Base-by-base conservation (phyloP, 768 basidiomycete genomes). In the Lanmaoa rubissima region DNA sequence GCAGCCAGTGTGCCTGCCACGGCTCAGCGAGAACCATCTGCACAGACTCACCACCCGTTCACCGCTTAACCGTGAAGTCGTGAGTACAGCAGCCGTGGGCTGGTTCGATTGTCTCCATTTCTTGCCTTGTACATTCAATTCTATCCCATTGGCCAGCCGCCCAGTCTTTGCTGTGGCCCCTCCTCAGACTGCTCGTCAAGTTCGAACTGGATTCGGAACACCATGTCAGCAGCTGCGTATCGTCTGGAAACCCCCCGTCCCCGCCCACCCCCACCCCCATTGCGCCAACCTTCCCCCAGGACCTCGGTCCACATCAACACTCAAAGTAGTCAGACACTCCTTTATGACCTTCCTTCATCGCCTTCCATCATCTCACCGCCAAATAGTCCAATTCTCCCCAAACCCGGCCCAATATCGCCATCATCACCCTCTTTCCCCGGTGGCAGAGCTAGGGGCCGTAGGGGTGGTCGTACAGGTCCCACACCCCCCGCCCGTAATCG, bases 261-360 rank as follows among this genome's bases (percentile, higher is more conserved):
- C 21, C 81, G 84, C 45, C 77, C 76, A 13, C 78, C 77, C 0
- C 86, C 85, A 14, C 77, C 84, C 6, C 85, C 87, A 11, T 72
- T 88, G 55, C 81, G 81, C 55, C 79, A 75, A 74, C 60, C 76
- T 76, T 60, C 77, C 74, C 80, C 64, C 67, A 66, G 74, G 64
- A 71, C 80, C 17, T 76, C 82, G 11, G 69, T 79, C 49, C 66
- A 78, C 32, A 75, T 69, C 62, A 69, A 69, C 60, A 74, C 74
- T 42, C 74, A 74, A 59, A 79, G 81, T 63, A 75, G 78, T 50
- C 80, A 84, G 68, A 82, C 87, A 50, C 83, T 90, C 68, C 84
- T 90, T 74, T 89, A 90, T 71, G 86, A 89, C 74, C 79, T 89
- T 59, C 87, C 88, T 61, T 79, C 86, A 16, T 73, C 84, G 11